These are phyloP conservation scores for Penicillium paxilli DNA, from an alignment of 495 filamentous ascomycete species.

Conservation along the genomic window DNA sequence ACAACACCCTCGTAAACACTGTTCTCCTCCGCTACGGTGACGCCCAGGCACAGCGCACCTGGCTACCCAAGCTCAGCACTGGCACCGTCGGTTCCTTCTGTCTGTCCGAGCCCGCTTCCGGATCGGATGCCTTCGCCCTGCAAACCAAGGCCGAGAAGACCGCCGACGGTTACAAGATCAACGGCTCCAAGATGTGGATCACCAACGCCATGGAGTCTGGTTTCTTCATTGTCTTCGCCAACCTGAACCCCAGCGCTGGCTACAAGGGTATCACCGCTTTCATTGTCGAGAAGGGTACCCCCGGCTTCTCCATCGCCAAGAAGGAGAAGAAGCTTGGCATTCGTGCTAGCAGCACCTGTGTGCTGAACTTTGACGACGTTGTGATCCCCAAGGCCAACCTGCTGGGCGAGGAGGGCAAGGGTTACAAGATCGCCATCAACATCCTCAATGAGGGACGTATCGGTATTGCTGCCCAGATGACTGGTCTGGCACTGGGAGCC, in stretches of 20 bases:
- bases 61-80: constrained; percentile 84
- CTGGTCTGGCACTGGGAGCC: constrained; percentile 88
- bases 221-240: constrained; percentile 98
- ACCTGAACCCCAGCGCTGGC: constrained; percentile 80
- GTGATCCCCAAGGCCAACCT: constrained; percentile 85
- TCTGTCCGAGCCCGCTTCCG: constrained; percentile 89
- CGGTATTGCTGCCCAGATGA: constrained; percentile 99
- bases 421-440: constrained; percentile 96
- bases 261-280: constrained; percentile 98
- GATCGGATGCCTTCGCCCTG: constrained; percentile 94
- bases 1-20: constrained; percentile 98
- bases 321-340: constrained; percentile 99
- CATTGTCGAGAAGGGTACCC: constrained; percentile 84
- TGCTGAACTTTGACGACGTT: constrained; percentile 96
- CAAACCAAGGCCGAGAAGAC: constrained; percentile 80
- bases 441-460: constrained; percentile 98
- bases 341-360: constrained; percentile 90
- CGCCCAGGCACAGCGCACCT: constrained; percentile 72
- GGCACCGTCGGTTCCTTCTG: constrained; percentile 95
- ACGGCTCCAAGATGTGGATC: constrained; percentile 99
- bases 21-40: constrained; percentile 84
- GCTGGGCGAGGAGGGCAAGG: constrained; percentile 83
- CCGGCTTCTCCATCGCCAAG: constrained; percentile 94
- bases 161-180: constrained; percentile 79
- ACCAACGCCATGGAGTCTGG: constrained; percentile 92